A percentile compares a stretch with the other conserved stretches of the same genome.
Conservation (phyloP, 257 asterid species). For the Solanum arcanum region DNA sequence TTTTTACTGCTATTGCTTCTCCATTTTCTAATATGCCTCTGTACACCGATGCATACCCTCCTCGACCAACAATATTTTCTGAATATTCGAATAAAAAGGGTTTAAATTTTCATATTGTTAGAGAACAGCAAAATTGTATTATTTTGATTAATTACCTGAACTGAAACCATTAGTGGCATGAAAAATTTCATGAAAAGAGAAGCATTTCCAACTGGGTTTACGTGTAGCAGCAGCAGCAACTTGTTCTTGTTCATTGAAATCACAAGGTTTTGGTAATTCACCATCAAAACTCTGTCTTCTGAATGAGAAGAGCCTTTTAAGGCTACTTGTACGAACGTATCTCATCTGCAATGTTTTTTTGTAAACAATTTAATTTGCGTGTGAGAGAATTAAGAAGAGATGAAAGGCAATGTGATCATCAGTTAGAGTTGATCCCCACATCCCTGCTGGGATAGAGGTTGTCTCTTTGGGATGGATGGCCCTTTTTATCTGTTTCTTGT, state of each 20-base stretch:
- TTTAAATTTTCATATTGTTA: background rate
- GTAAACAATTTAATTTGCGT: background rate
- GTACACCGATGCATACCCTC: slow-evolving; percentile 98
- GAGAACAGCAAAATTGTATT: background rate
- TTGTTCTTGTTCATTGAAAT: background rate
- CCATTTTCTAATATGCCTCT: slow-evolving; percentile 71
- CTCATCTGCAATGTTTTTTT: slow-evolving; percentile 18
- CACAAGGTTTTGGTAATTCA: slow-evolving; percentile 11
- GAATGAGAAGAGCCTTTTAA: slow-evolving; percentile 48
- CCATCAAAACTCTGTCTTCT: slow-evolving; percentile 38
- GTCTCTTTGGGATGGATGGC: background rate
- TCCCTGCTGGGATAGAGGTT: background rate
- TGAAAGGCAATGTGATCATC: background rate
- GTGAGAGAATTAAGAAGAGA: background rate
- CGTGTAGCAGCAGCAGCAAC: slow-evolving; percentile 2
- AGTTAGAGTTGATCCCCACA: background rate
- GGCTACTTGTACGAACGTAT: slow-evolving; percentile 49
- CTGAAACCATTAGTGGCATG: slow-evolving; percentile 72
- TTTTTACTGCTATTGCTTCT: slow-evolving; percentile 73
- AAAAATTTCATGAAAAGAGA: slow-evolving; percentile 53
- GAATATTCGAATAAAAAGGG: background rate
- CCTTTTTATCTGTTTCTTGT: slow-evolving; percentile 3
- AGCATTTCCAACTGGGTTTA: slow-evolving; percentile 88
- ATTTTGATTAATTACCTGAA: slow-evolving; percentile 28
- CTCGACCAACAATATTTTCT: slow-evolving; percentile 85